Evolutionary conservation across 208 protist species (phyloP), one percentile per base, ranked within the genome.

Genomic region (Crithidia sp.): DNA sequence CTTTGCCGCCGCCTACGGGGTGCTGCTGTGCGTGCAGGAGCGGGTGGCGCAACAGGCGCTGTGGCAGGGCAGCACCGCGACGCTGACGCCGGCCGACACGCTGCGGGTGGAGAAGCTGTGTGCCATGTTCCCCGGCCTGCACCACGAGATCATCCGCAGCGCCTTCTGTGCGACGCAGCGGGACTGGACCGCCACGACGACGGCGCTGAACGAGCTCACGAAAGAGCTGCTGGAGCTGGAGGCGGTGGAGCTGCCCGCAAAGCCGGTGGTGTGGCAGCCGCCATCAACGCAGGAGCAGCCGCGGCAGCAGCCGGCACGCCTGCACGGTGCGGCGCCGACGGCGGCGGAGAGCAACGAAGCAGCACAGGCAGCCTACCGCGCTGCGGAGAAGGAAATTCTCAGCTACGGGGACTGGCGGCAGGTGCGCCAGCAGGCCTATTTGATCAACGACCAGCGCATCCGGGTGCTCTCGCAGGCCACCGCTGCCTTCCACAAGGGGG

Each of bases 361-460:
- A 49, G 72, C 83, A 10, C 45, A 80, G 40, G 64, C 60, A 28
- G 83, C 79, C 39, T 87, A 83, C 60, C 55, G 63, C 28, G 77
- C 69, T 7, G 81, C 79, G 16, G 83, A 83, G 39, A 54, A 53
- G n/a, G 85, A 91, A 65, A 61, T 86, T 14, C 74, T 75, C 37
- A 59, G 79, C 71, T 62, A 82, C 14, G 90, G 87, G 9, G 91
- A 95, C 80, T 95, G 91, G 89, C 76, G 87, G 10, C 86, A 87
- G n/a, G 83, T 91, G 54, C 84, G 91, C 10, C 62, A 91, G 57
- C 73, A 77, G 40, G 86, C 88, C 12, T 95, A 93, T 73, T 54
- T 84, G 47, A 61, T 91, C 53, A 93, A 95, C 74, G 43, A 60
- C 2, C 86, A 78, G 53, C 87, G 92, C 47, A 52, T 93, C 2